phyloP scores from a whole-genome alignment of 2,329 filamentous ascomycete species.

The Xylogone sp. region DNA sequence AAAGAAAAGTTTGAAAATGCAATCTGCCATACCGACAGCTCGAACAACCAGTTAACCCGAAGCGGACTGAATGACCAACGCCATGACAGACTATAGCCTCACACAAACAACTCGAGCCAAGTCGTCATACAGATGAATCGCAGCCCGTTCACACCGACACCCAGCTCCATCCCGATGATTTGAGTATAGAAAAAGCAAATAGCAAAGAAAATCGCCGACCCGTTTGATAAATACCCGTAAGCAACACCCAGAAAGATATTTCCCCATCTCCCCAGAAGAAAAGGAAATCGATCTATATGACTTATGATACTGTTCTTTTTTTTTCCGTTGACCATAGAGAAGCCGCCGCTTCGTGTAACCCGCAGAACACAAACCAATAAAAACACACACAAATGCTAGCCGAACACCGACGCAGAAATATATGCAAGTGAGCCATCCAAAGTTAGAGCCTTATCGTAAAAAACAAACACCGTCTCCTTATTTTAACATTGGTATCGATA shows the following conservation, averaged over 20 bases:
- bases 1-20: conserved; percentile 21
- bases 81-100: conserved; percentile 10
- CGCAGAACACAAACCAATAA: conserved; percentile 8
- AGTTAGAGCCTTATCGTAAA: conserved; percentile 23
- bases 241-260: conserved; percentile 22
- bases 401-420: conserved; percentile 28
- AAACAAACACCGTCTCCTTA: conserved; percentile 24
- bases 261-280: conserved; percentile 20
- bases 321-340: conserved; percentile 26
- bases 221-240: conserved; percentile 19
- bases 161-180: conserved; percentile 14
- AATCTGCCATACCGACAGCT: conserved; percentile 23
- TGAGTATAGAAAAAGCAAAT: conserved; percentile 15
- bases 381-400: conserved; percentile 23
- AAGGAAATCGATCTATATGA: conserved; percentile 31
- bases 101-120: conserved; percentile 16
- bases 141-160: conserved; percentile 26
- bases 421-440: conserved; percentile 29
- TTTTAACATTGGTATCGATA: conserved; percentile 31
- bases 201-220: conserved; percentile 24
- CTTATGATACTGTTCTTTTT: conserved; percentile 24
- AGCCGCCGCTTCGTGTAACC: conserved; percentile 29
- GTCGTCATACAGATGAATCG: conserved; percentile 24
- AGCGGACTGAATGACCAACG: conserved; percentile 16
- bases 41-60: conserved; percentile 15